Base-by-base conservation (phyloP, 139 green algal species). In the Monoraphidium neglectum region DNA sequence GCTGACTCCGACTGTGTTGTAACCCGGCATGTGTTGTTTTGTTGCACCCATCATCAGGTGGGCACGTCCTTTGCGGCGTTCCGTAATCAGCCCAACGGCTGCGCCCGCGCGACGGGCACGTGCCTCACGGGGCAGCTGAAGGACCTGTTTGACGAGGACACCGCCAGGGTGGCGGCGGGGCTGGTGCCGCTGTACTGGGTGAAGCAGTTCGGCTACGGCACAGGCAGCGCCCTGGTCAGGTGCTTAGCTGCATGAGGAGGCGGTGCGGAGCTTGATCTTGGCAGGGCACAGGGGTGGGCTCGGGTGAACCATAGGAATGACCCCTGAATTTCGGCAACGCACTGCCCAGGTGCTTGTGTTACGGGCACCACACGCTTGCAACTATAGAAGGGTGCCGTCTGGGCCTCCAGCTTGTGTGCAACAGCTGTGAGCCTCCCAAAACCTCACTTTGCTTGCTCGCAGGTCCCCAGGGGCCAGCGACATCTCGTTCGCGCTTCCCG, bases 61-160 rank as follows among this genome's bases (percentile, higher is more conserved):
- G 86, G 86, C 35, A 91, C 84, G 13, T 70, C 65, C 16, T 89
- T 88, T 78, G 73, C 76, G 0, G 92, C 87, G 4, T 96, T 96
- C 81, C 69, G 82, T 0, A 83, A 87, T 70, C 88, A 93, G 64
- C 0, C 70, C 5, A 71, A 68, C 35, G 81, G 30, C 15, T 92
- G 87, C 77, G 37, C 16, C 4, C 64, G 85, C 2, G 75, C 80
- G 0, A 73, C 79, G 2, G 67, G 82, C 59, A 82, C 75, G 37
- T 97, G 93, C 81, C 83, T 97, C 43, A 30, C 15, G 16, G 87
- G 86, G 53, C 92, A 96, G 75, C 68, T 96, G 24, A 72, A 77
- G 32, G 87, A 96, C 38, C 62, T 93, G 38, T 80, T 78, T 10
- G n/a, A 76, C 0, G 70, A 71, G 0, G 93, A 97, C 67, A 4